phyloP scores from a whole-genome alignment of 352 stramenopile genomes.

The Phytopythium montanum region DNA sequence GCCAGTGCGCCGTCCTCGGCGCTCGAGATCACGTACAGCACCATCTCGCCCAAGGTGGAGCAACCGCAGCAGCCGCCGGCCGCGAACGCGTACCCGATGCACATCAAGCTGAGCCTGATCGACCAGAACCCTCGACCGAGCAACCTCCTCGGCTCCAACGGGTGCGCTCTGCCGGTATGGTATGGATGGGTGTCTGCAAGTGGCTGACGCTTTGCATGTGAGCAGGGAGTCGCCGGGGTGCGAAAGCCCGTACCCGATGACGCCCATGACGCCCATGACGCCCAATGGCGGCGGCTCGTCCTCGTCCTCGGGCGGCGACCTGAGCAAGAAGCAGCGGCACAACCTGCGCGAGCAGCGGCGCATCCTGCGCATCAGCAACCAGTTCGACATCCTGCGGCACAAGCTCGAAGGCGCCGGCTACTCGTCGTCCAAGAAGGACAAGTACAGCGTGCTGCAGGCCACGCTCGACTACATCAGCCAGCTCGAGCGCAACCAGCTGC shows the following conservation, averaged over 20 bases:
- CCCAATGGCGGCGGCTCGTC: constrained; percentile 33
- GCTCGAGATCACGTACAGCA: constrained; percentile 79
- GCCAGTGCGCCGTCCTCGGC: constrained; percentile 12
- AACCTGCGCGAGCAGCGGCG: constrained; percentile 79
- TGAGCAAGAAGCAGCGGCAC: constrained; percentile 85
- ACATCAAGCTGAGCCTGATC: constrained; percentile 85
- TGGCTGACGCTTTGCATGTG: constrained; percentile 5
- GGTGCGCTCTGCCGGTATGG: constrained; percentile 12
- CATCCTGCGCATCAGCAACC: constrained; percentile 81
- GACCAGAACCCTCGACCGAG: constrained; percentile 58
- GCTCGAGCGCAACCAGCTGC: constrained; percentile 63
- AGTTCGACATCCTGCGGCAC: constrained; percentile 76
- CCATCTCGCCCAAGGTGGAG: constrained; percentile 74
- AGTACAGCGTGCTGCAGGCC: constrained; percentile 80
- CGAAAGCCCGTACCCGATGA: constrained; percentile 67
- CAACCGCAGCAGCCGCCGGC: constrained; percentile 34
- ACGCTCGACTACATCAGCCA: constrained; percentile 82
- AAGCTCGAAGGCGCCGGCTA: constrained; percentile 75
- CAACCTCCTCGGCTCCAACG: constrained; percentile 35
- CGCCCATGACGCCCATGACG: constrained; percentile 48
- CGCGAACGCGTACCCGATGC: constrained; percentile 47
- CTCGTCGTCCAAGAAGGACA: constrained; percentile 81
- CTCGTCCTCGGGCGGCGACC: constrained; percentile 36
- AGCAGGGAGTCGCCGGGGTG: constrained; percentile 57
- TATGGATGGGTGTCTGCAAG: neutral